Evolutionary conservation across 495 filamentous ascomycete species (phyloP).

Genomic region (Penicillium arizonense): DNA sequence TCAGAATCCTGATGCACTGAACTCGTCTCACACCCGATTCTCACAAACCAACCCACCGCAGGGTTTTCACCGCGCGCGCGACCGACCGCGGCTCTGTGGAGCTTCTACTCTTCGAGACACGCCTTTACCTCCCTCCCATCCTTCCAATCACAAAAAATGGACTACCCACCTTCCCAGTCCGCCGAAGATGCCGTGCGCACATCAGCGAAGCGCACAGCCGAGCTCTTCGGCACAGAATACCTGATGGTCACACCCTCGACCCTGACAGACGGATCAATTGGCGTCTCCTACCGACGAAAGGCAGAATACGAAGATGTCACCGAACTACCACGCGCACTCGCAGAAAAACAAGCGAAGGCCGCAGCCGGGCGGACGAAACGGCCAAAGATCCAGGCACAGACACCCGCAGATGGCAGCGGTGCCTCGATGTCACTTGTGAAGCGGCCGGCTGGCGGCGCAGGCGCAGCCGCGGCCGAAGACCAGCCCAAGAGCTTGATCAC

Average conservation of each 20-base stretch:
- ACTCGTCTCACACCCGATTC: neutral
- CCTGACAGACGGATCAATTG: slow-evolving; percentile 40
- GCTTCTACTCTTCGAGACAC: neutral
- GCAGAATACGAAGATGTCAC: slow-evolving; percentile 80
- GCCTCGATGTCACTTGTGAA: slow-evolving; percentile 47
- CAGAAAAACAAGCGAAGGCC: slow-evolving; percentile 76
- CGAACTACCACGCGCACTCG: slow-evolving; percentile 80
- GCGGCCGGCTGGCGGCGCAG: slow-evolving; percentile 29
- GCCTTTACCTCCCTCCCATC: neutral
- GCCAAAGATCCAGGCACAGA: slow-evolving; percentile 41
- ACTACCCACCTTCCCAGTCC: slow-evolving; percentile 30
- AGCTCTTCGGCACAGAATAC: slow-evolving; percentile 59
- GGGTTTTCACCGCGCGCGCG: slow-evolving; percentile 18
- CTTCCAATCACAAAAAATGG: slow-evolving; percentile 26
- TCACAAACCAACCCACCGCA: slow-evolving; percentile 2
- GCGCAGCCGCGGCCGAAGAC: slow-evolving; percentile 27
- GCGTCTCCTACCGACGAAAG: slow-evolving; percentile 59
- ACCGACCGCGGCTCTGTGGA: slow-evolving; percentile 4
- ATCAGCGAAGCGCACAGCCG: slow-evolving; percentile 69
- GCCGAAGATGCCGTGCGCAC: slow-evolving; percentile 48
- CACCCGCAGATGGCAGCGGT: slow-evolving; percentile 34
- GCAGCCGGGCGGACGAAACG: slow-evolving; percentile 57
- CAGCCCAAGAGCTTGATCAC: slow-evolving; percentile 62
- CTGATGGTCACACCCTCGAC: slow-evolving; percentile 50
- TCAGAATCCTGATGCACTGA: neutral